phyloP scores from a whole-genome alignment of 257 asterid species.

The Salvia hispanica region DNA sequence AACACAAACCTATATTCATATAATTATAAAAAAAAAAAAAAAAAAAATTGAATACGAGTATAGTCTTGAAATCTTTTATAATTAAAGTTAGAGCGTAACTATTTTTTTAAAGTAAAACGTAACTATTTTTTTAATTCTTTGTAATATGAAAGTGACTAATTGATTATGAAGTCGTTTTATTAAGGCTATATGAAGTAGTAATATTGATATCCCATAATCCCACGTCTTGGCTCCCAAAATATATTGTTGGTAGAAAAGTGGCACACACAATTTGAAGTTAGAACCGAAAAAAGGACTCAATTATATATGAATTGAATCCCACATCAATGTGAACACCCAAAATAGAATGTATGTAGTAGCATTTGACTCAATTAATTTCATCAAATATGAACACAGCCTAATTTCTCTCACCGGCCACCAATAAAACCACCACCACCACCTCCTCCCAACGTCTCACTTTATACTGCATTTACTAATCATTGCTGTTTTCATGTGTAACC shows the following conservation, averaged over 20 bases:
- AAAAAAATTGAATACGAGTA: no score
- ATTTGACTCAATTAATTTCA: constrained; percentile 17
- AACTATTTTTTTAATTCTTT: no score
- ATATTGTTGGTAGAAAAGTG: neutral
- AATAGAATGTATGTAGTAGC: neutral
- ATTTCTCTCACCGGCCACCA: constrained; percentile 37
- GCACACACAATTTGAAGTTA: neutral
- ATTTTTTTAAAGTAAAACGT: no score
- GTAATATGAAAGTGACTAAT: no score
- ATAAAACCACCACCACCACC: constrained; percentile 27
- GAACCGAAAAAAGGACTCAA: neutral
- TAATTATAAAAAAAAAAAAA: no score
- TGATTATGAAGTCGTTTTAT: no score
- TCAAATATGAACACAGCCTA: constrained; percentile 14
- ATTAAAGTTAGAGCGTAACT: no score
- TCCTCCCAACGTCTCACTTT: constrained; percentile 27
- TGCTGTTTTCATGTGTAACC: constrained; percentile 14
- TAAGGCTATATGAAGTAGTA: no score
- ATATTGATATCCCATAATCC: no score
- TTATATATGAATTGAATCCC: neutral
- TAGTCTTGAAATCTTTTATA: no score
- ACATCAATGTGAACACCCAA: constrained; percentile 26
- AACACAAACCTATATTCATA: no score
- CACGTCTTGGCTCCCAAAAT: neutral
- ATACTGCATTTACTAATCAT: constrained; percentile 30